phyloP scores from a whole-genome alignment of 2,329 filamentous ascomycete species.

The Bisporella sp. region DNA sequence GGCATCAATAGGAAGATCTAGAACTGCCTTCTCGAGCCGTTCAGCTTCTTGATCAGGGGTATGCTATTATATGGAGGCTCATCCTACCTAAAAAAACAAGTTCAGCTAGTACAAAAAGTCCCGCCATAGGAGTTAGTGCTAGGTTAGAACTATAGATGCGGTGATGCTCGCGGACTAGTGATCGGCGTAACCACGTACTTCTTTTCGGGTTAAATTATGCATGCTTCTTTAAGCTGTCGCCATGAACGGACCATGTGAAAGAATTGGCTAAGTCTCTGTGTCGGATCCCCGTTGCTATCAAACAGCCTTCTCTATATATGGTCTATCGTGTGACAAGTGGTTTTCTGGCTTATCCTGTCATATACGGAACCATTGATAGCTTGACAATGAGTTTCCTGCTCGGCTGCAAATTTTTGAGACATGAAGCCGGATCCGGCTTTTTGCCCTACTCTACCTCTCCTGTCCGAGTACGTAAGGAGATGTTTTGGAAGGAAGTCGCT shows the following conservation, averaged over 20 bases:
- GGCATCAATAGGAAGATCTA: conserved; percentile 60
- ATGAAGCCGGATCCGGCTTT: too few relatives aligned
- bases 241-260: conserved; percentile 58
- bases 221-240: neutral
- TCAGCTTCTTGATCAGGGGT: conserved; percentile 69
- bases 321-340: too few relatives aligned
- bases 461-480: too few relatives aligned
- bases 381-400: too few relatives aligned
- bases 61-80: conserved; percentile 63
- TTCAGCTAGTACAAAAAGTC: too few relatives aligned
- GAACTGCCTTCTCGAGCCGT: conserved; percentile 61
- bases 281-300: conserved; percentile 58
- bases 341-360: too few relatives aligned
- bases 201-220: conserved; percentile 59
- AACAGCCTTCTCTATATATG: conserved; percentile 74
- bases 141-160: conserved; percentile 53
- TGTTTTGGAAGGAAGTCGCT: too few relatives aligned
- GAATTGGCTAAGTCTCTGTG: conserved; percentile 61
- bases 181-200: conserved; percentile 63
- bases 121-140: conserved; percentile 57
- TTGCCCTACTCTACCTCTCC: too few relatives aligned
- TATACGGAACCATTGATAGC: too few relatives aligned
- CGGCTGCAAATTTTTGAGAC: too few relatives aligned
- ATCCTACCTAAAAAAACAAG: too few relatives aligned
- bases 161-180: conserved; percentile 55